These are phyloP conservation scores for Plasmodium knowlesi DNA, from an alignment of 169 alveolate genomes.

Conservation along the genomic window DNA sequence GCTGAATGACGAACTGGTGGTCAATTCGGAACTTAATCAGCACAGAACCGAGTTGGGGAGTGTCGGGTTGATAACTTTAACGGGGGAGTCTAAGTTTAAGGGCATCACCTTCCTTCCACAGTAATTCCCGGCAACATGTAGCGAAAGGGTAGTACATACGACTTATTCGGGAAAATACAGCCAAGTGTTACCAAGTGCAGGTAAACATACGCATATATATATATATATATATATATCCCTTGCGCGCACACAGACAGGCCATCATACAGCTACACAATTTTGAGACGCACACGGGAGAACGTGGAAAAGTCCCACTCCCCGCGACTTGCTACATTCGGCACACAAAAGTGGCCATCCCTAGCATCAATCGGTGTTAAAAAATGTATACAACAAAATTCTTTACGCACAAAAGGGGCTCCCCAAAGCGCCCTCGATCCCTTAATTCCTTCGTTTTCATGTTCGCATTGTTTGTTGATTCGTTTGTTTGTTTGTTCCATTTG, in stretches of 20 bases:
- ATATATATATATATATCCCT: background rate
- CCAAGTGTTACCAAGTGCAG: background rate
- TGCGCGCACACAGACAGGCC: background rate
- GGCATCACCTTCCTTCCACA: constrained; percentile 26
- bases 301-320: constrained; percentile 14
- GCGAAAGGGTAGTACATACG: background rate
- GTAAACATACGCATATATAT: background rate
- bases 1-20: constrained; percentile 46
- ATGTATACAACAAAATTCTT: background rate
- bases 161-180: background rate
- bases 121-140: background rate
- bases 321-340: background rate
- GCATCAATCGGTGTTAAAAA: background rate
- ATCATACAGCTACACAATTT: background rate
- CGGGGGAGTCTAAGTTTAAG: constrained; percentile 46
- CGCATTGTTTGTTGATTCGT: too few relatives aligned
- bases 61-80: constrained; percentile 48
- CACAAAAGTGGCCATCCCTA: background rate
- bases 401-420: background rate
- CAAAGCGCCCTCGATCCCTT: background rate
- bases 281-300: background rate
- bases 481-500: constrained; percentile 6
- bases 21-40: constrained; percentile 28
- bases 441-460: background rate
- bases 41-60: constrained; percentile 17